A percentile compares a stretch with the other conserved stretches of the same genome.
Evolutionary conservation across 2,329 filamentous ascomycete species (phyloP).

Genomic region (Fusarium sp.): DNA sequence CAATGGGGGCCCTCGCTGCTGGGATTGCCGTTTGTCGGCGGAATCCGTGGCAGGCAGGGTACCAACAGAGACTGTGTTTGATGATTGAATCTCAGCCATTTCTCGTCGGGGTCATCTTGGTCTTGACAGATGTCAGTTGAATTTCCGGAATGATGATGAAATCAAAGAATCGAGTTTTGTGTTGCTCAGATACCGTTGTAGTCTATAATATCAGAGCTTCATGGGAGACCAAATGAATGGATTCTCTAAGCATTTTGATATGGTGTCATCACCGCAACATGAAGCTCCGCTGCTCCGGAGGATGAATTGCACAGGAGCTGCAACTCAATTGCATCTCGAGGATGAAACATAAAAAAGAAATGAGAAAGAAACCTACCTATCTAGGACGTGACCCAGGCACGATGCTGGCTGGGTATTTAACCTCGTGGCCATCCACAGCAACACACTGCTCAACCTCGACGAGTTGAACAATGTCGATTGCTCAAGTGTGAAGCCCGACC

Average conservation of each 20-base stretch:
- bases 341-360: not conserved
- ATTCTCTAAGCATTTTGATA: slow-evolving; percentile 64
- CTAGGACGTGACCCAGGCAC: slow-evolving; percentile 44
- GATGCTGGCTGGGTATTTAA: slow-evolving; percentile 33
- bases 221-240: slow-evolving; percentile 67
- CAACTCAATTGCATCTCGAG: not conserved
- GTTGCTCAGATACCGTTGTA: slow-evolving; percentile 95
- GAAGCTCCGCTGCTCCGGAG: slow-evolving; percentile 19
- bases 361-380: slow-evolving; percentile 38
- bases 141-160: not conserved
- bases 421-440: slow-evolving; percentile 41
- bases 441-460: slow-evolving; percentile 25
- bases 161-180: slow-evolving; percentile 30
- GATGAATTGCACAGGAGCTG: not conserved
- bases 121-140: slow-evolving; percentile 44
- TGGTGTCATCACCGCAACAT: slow-evolving; percentile 67
- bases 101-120: slow-evolving; percentile 56
- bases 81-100: slow-evolving; percentile 54
- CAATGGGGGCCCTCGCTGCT: slow-evolving; percentile 54
- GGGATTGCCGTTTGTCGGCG: slow-evolving; percentile 30
- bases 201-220: slow-evolving; percentile 76
- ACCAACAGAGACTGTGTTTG: slow-evolving; percentile 33
- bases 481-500: slow-evolving; percentile 28
- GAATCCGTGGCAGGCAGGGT: slow-evolving; percentile 32
- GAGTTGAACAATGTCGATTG: slow-evolving; percentile 29